Percentiles rank a stretch among this genome's conserved stretches.
These are phyloP conservation scores for Pseudevernia furfuracea DNA, from an alignment of 495 filamentous ascomycete genomes.

Conservation along the genomic window DNA sequence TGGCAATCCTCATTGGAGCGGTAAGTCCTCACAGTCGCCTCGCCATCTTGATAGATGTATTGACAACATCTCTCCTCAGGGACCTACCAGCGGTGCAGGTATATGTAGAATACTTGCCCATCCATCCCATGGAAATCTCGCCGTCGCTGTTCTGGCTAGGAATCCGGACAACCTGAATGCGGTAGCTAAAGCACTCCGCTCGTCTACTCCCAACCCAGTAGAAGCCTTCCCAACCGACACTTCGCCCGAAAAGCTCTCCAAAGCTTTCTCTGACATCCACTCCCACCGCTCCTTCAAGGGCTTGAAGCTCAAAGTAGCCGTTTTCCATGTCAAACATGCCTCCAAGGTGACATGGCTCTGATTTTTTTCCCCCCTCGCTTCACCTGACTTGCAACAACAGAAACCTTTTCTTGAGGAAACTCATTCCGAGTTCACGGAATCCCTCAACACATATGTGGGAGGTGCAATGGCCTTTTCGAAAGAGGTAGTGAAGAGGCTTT, in stretches of 20 bases:
- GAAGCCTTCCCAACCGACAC: conserved; percentile 43
- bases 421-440: conserved; percentile 36
- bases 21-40: conserved; percentile 32
- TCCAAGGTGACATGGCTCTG: background rate
- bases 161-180: conserved; percentile 33
- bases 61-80: conserved; percentile 31
- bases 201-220: conserved; percentile 34
- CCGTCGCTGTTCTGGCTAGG: conserved; percentile 42
- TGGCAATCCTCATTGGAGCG: conserved; percentile 1
- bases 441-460: conserved; percentile 38
- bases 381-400: conserved; percentile 20
- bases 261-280: conserved; percentile 37
- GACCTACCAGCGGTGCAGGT: conserved; percentile 34
- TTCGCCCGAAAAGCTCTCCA: conserved; percentile 30
- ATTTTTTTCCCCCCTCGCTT: background rate
- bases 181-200: conserved; percentile 30
- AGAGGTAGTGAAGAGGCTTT: conserved; percentile 36
- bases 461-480: conserved; percentile 43
- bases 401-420: conserved; percentile 45
- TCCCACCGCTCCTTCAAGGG: conserved; percentile 34
- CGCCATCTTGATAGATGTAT: conserved; percentile 41
- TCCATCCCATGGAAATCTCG: conserved; percentile 41
- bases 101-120: conserved; percentile 42
- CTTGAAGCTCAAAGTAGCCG: conserved; percentile 37
- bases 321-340: conserved; percentile 42